Base-by-base conservation (phyloP, 1,139 yeast genomes). In the Candida freyschussii region DNA sequence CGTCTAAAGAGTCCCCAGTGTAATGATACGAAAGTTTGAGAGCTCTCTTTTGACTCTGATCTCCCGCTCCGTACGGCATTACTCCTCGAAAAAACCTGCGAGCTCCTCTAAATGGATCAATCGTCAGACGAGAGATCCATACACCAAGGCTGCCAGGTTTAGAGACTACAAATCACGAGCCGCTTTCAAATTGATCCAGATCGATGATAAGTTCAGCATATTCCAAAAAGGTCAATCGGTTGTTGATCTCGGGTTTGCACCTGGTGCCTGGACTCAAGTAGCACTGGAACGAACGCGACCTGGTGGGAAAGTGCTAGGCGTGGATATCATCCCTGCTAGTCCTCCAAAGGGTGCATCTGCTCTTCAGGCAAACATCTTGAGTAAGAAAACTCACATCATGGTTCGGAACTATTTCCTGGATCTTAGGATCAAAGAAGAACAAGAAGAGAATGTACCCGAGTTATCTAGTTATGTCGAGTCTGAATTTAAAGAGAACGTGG, bases 221-320 rank as follows among this genome's bases (percentile, higher is more conserved):
- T 78, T 91, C 55, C 61, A 61, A 35, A 65, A 71, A 7, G 65
- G 67, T 8, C 65, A 62, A 46, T 75, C 80, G 34, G 81, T 91
- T 1, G 76, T 91, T 4, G 98, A 91, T 59, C 64, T 91, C 32
- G 98, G 98, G 1, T 91, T 72, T 55, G 95, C 95, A 0, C 98
- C 98, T 0, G 98, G 98, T 0, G 89, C 95, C 21, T 91, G 98
- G 98, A 71, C 89, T 10, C 85, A 79, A 45, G 93, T 83, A 20
- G 81, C 95, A 0, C 72, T 73, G 6, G 75, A 73, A 27, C 59
- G 72, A 26, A 71, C 84, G 10, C 56, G 65, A 12, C 65, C 72
- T 4, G 62, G 64, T 15, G 89, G 96, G 12, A 69, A 72, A 29
- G 73, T 91, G 2, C 58, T 91, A 25, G 98, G 98, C 16, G 80